Base-by-base conservation (phyloP, 2,329 filamentous ascomycete genomes). In the Cytospora leucostoma region DNA sequence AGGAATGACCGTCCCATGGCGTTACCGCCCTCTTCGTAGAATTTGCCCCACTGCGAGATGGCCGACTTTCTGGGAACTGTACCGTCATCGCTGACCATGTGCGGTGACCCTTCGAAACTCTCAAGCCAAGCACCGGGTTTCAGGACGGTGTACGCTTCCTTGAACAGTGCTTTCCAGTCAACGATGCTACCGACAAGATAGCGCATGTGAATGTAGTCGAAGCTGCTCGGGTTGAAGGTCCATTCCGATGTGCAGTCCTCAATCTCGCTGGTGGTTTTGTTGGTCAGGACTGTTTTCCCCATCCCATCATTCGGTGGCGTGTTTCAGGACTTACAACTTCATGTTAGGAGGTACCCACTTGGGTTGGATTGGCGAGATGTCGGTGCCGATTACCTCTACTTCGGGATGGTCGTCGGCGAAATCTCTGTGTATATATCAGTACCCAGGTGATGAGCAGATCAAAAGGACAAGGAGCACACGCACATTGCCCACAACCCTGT, bases 161-260 rank as follows among this genome's bases (percentile, higher is more conserved):
- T 73, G 65, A 86, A 77, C 13, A 86, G 69, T 37, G 78, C 76
- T 47, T 77, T 75, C 70, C 83, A 86, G 65, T 85, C 83, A 6
- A 76, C 71, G 65, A 86, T 79, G 63, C 79, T 79, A 50, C 85
- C 84, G 3, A 79, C 73, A 67, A 87, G 74, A 66, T 82, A 76
- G 56, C 82, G 80, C 6, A 81, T 81, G 70, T 87, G 85, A 64
- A 88, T 80, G 68, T 80, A 86, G 73, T 88, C 85, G 68, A 86
- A 84, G 21, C 66, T 64, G 63, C 66, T 77, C 66, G 65, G 80
- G 66, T 63, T 19, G 70, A 75, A 84, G 73, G 75, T 85, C 77
- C 78, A 80, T 0, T 76, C 74, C 7, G 70, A 77, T 65, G 84
- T 84, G 55, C 84, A 82, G 69, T 90, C 86, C 69, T 89, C 87